A percentile compares a stretch with the other conserved stretches of the same genome.
phyloP scores from a whole-genome alignment of 805 yeast species.

The Cyberlindnera galapagoensis region DNA sequence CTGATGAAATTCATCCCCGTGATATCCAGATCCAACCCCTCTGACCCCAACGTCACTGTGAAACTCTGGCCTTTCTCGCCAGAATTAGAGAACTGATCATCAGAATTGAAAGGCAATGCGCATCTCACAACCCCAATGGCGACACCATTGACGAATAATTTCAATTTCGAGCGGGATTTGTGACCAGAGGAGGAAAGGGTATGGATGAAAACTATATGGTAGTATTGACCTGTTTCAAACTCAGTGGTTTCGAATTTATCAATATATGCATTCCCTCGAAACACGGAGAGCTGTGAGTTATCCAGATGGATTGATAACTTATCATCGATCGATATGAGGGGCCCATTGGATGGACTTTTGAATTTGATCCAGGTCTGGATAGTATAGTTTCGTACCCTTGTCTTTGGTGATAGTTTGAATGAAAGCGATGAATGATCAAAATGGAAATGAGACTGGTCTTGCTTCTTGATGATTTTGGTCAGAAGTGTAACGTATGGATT shows the following conservation, averaged over 20 bases:
- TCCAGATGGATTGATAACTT: constrained; percentile 24
- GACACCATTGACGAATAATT: constrained; percentile 14
- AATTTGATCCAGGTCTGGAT: constrained; percentile 26
- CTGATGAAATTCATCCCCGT: constrained; percentile 35
- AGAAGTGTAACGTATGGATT: constrained; percentile 4
- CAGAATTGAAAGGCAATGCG: constrained; percentile 13
- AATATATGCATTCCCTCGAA: constrained; percentile 7
- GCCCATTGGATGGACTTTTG: constrained; percentile 25
- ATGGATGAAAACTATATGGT: constrained; percentile 18
- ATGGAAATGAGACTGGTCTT: constrained; percentile 19
- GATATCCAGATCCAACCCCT: constrained; percentile 10
- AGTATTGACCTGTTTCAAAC: constrained; percentile 12
- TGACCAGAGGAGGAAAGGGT: constrained; percentile 10
- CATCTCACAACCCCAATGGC: constrained; percentile 16
- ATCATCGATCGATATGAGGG: constrained; percentile 22
- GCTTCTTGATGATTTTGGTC: constrained; percentile 11
- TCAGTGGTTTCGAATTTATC: constrained; percentile 14
- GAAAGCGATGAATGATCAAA: constrained; percentile 25
- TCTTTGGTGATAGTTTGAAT: constrained; percentile 5
- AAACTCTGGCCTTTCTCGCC: not conserved
- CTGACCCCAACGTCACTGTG: constrained; percentile 12
- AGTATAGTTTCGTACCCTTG: constrained; percentile 12
- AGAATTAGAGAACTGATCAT: not conserved
- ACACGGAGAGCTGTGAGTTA: constrained; percentile 27
- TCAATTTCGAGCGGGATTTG: constrained; percentile 12